A percentile compares a stretch with the other conserved stretches of the same genome.
Conservation (phyloP, 1,284 basidiomycete genomes). For the Afroboletus lepidellus region DNA sequence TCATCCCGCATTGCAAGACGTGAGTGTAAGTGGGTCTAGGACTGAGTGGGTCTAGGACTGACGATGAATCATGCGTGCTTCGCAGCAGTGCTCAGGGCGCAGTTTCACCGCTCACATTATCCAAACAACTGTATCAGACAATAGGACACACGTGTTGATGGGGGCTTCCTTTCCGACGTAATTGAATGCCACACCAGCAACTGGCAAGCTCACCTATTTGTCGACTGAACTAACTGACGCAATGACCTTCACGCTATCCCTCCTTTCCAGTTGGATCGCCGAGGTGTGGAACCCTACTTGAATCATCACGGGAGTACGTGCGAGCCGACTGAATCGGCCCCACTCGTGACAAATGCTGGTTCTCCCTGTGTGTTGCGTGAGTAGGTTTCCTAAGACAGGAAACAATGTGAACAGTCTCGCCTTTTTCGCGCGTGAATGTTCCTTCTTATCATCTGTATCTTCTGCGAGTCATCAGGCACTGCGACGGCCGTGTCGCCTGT, state of each 20-base stretch:
- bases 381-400: background rate
- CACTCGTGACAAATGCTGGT: slow-evolving; percentile 17
- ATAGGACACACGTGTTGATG: slow-evolving; percentile 16
- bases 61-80: slow-evolving; percentile 47
- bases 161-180: slow-evolving; percentile 32
- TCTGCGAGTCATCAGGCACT: no score
- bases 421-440: slow-evolving; percentile 19
- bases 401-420: background rate
- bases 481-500: no score
- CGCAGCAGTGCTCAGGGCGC: slow-evolving; percentile 55
- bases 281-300: slow-evolving; percentile 9
- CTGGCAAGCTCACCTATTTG: slow-evolving; percentile 40
- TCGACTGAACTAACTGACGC: slow-evolving; percentile 40
- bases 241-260: slow-evolving; percentile 39
- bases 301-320: background rate
- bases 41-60: background rate
- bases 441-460: no score
- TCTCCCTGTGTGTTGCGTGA: slow-evolving; percentile 13
- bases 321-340: slow-evolving; percentile 24
- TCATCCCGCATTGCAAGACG: slow-evolving; percentile 17
- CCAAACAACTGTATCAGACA: slow-evolving; percentile 33
- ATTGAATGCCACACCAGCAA: slow-evolving; percentile 40
- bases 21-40: background rate
- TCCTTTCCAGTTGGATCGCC: slow-evolving; percentile 36
- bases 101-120: slow-evolving; percentile 64